Conservation (phyloP, 2,329 filamentous ascomycete species). For the Plectosphaerella sp. region DNA sequence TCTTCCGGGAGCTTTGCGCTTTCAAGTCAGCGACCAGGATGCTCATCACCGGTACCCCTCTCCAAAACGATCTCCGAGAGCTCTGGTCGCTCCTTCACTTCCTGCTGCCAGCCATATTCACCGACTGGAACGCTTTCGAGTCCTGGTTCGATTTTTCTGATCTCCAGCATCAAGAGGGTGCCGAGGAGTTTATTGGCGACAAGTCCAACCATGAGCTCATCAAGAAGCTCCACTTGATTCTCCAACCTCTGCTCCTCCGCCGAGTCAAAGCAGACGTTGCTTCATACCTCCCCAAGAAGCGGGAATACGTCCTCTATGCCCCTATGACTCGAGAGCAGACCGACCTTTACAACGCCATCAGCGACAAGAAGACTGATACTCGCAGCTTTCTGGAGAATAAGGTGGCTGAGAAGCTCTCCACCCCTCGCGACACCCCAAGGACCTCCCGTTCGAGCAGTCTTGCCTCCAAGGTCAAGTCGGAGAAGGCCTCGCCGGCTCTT, state of each 20-base stretch:
- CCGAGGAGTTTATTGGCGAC: conserved; percentile 75
- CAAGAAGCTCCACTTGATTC: conserved; percentile 82
- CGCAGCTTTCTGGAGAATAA: conserved; percentile 81
- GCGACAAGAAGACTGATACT: conserved; percentile 52
- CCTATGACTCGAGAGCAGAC: conserved; percentile 88
- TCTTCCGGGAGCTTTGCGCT: conserved; percentile 83
- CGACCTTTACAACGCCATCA: conserved; percentile 72
- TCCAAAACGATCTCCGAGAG: conserved; percentile 94
- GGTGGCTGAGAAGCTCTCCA: conserved; percentile 58
- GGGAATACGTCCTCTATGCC: conserved; percentile 93
- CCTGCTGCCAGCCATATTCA: conserved; percentile 86
- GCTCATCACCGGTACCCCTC: conserved; percentile 87
- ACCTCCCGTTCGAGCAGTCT: conserved; percentile 35
- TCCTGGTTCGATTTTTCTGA: conserved; percentile 97
- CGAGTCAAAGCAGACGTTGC: conserved; percentile 93
- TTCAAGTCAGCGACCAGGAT: conserved; percentile 89
- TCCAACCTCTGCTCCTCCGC: conserved; percentile 85
- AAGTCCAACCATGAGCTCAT: conserved; percentile 51
- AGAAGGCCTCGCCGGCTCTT: conserved; percentile 5
- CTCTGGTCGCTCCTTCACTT: conserved; percentile 95
- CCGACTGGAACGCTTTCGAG: conserved; percentile 88
- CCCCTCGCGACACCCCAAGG: conserved; percentile 22
- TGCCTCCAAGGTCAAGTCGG: conserved; percentile 12
- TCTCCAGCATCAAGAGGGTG: conserved; percentile 75
- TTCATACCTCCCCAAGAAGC: conserved; percentile 85